Percentiles rank a stretch among this genome's conserved stretches.
Evolutionary conservation across 108 stramenopile genomes (phyloP).

Genomic region (Mediolabrus comicus): DNA sequence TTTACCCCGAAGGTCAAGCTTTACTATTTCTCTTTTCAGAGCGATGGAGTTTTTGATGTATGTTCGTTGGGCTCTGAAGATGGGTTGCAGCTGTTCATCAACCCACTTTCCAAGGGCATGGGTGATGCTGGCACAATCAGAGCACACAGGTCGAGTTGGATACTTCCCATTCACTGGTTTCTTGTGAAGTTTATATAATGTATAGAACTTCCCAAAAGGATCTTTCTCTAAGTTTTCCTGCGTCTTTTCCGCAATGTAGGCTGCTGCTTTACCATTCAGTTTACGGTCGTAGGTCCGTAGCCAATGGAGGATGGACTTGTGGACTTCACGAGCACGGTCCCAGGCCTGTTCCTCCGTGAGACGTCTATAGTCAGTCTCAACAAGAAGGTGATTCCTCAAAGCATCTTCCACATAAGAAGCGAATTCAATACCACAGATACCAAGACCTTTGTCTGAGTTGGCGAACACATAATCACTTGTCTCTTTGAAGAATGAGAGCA

Average conservation of each 20-base stretch:
- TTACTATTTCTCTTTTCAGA: constrained; percentile 2
- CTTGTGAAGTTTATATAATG: background rate
- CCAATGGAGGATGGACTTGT: background rate
- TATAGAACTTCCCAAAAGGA: background rate
- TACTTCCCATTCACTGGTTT: background rate
- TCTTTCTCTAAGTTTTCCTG: background rate
- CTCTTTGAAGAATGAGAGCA: background rate
- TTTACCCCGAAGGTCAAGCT: background rate
- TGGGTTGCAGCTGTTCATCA: constrained; percentile 8
- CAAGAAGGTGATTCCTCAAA: background rate
- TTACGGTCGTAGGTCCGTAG: background rate
- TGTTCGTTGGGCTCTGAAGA: background rate
- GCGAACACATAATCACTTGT: background rate
- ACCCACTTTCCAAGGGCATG: constrained; percentile 8
- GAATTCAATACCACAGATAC: background rate
- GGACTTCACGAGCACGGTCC: background rate
- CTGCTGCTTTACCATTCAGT: background rate
- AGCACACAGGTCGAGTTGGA: constrained; percentile 9
- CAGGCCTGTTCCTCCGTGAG: background rate
- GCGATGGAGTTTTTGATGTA: constrained; percentile 17
- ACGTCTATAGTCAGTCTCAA: background rate
- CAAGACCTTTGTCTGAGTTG: background rate
- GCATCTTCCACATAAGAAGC: background rate
- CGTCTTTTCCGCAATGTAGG: background rate
- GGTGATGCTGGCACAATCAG: background rate